These are phyloP conservation scores for Fusarium setosum DNA, from an alignment of 2,329 filamentous ascomycete species.

Conservation along the genomic window DNA sequence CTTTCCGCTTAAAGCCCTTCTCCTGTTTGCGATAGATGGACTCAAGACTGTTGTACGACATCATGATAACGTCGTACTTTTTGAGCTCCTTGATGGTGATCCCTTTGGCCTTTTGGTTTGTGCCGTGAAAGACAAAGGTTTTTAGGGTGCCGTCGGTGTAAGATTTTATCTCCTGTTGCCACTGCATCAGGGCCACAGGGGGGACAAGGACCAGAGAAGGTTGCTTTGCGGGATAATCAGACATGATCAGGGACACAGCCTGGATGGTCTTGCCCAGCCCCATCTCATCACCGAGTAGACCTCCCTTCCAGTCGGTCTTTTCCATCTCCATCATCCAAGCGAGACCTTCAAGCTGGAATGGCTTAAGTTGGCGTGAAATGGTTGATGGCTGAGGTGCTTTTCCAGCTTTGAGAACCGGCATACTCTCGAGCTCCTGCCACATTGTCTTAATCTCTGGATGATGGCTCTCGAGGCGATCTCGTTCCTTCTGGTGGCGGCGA, in stretches of 20 bases:
- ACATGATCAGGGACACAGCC: slow-evolving; percentile 98
- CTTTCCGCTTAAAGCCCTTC: slow-evolving; percentile 87
- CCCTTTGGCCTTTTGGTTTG: slow-evolving; percentile 84
- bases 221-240: slow-evolving; percentile 85
- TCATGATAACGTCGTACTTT: slow-evolving; percentile 93
- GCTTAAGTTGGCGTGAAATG: slow-evolving; percentile 88
- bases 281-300: slow-evolving; percentile 97
- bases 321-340: slow-evolving; percentile 97
- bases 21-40: slow-evolving; percentile 93
- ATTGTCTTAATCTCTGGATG: slow-evolving; percentile 86
- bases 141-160: slow-evolving; percentile 91
- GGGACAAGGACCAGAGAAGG: slow-evolving; percentile 92
- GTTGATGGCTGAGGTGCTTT: slow-evolving; percentile 65
- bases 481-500: slow-evolving; percentile 56
- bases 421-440: slow-evolving; percentile 81
- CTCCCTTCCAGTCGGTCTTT: slow-evolving; percentile 84
- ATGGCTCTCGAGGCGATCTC: slow-evolving; percentile 75
- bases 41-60: slow-evolving; percentile 93
- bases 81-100: slow-evolving; percentile 80
- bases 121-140: slow-evolving; percentile 90
- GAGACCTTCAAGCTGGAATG: slow-evolving; percentile 92
- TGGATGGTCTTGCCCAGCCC: slow-evolving; percentile 99
- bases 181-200: slow-evolving; percentile 95
- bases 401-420: slow-evolving; percentile 71
- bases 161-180: slow-evolving; percentile 83